Evolutionary conservation across 768 basidiomycete genomes (phyloP), one percentile per base, ranked within the genome.

Genomic region (Tylopilus intermedius): DNA sequence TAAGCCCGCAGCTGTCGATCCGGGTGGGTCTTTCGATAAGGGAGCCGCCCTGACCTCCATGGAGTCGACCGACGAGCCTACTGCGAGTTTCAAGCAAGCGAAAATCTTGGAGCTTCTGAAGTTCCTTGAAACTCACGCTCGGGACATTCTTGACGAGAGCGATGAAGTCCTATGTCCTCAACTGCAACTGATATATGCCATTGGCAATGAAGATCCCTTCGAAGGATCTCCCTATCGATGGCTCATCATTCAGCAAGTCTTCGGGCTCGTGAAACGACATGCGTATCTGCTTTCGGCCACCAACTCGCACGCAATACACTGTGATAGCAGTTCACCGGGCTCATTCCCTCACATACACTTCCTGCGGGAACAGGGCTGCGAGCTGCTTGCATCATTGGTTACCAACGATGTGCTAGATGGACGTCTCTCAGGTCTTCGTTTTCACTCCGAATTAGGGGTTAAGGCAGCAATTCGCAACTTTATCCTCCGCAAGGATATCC

Each of bases 211-310:
- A 45, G 53, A 30, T 21, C 57, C 47, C 3, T 33, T 74, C 8
- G 57, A 72, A 43, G 68, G 65, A 9, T 58, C 56, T 32, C 71
- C 69, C 0, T 63, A 72, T 26, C 60, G 72, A 50, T 75, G 74
- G 74, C 56, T 53, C 1, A 69, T 58, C 10, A 62, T 58, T 0
- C 60, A 71, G 38, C 62, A 70, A 33, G 47, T 74, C 10, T 56
- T 75, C 9, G 9, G 39, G 11, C 61, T 69, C 21, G 58, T 72
- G 1, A 50, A 32, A 32, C 5, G 8, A 32, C 30, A 32, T 32
- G 30, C 30, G 11, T 32, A 9, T 32, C 30, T 32, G 2, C 30
- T 32, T 10, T 32, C 30, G 11, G 2, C 30, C 30, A 6, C 30
- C 30, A 9, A 32, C 30, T 32, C 30, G 30, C 30, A 5, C 30